Evolutionary conservation across 192 early-diverging fungal species (phyloP).

Genomic region (Fimicolochytrium jonesii): DNA sequence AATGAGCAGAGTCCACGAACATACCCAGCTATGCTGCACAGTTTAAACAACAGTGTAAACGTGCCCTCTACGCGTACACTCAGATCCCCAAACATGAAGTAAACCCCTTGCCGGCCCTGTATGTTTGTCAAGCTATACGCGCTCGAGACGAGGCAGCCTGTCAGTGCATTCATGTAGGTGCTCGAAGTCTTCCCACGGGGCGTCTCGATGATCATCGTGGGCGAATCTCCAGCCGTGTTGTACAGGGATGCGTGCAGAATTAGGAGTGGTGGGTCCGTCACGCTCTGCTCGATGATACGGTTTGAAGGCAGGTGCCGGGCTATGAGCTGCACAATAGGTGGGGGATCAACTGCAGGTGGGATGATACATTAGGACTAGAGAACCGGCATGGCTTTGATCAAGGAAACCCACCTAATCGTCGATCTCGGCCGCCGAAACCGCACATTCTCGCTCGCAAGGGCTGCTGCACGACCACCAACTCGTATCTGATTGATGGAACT

Average conservation of each 20-base stretch:
- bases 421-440: slow-evolving; percentile 24
- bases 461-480: slow-evolving; percentile 36
- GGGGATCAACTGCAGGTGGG: slow-evolving; percentile 6
- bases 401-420: slow-evolving; percentile 3
- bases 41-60: slow-evolving; percentile 32
- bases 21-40: slow-evolving; percentile 18
- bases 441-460: slow-evolving; percentile 37
- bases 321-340: slow-evolving; percentile 11
- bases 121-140: slow-evolving; percentile 11
- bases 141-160: slow-evolving; percentile 23
- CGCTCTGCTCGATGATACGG: slow-evolving; percentile 1
- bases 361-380: neutral
- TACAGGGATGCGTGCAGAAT: slow-evolving; percentile 12
- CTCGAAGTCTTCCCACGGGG: neutral
- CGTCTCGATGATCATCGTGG: slow-evolving; percentile 5
- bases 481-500: no score
- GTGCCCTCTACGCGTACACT: slow-evolving; percentile 33
- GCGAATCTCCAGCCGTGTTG: neutral
- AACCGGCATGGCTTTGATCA: neutral
- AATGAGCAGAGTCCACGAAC: no score
- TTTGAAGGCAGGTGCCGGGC: slow-evolving; percentile 10
- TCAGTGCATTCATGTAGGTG: slow-evolving; percentile 15
- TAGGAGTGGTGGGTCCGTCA: slow-evolving; percentile 6
- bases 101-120: slow-evolving; percentile 28
- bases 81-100: slow-evolving; percentile 46